phyloP scores from a whole-genome alignment of 352 stramenopile genomes.

The Phytopythium helicoides region DNA sequence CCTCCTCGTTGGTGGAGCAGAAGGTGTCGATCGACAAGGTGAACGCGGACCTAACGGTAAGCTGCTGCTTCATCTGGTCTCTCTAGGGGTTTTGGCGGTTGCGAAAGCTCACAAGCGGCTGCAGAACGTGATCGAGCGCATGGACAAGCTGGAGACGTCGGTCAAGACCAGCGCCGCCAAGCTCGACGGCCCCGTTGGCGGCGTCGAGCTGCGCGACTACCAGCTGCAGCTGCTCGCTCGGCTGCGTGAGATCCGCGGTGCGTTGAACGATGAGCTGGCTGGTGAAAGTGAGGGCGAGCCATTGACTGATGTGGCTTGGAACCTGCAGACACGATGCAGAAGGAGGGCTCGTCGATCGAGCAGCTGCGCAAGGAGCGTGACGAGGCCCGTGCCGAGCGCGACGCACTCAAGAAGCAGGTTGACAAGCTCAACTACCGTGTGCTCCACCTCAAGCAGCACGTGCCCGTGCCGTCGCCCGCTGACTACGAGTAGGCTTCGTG shows the following conservation, averaged over 20 bases:
- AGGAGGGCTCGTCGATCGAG: constrained; percentile 58
- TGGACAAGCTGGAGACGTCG: constrained; percentile 48
- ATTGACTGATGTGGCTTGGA: background rate
- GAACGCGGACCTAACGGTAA: constrained; percentile 28
- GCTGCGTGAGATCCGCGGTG: constrained; percentile 58
- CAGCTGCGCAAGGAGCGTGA: constrained; percentile 65
- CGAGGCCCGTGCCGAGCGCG: constrained; percentile 50
- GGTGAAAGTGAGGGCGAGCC: background rate
- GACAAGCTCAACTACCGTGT: constrained; percentile 81
- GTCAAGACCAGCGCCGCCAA: constrained; percentile 27
- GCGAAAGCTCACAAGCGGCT: background rate
- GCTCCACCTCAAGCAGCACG: constrained; percentile 70
- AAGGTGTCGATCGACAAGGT: constrained; percentile 25
- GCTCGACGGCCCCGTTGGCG: constrained; percentile 51
- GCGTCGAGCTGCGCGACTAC: constrained; percentile 66
- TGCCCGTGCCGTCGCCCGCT: constrained; percentile 33
- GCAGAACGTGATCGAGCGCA: constrained; percentile 45
- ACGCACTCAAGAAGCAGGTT: constrained; percentile 67
- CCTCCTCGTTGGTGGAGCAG: background rate
- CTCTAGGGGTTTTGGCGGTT: background rate
- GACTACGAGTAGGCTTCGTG: constrained; percentile 11
- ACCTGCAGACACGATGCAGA: constrained; percentile 52
- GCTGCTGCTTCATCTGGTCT: background rate
- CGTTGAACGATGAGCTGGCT: background rate
- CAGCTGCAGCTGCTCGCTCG: constrained; percentile 60